Conservation (phyloP, 495 filamentous ascomycete species). For the Margaritispora aquatica region DNA sequence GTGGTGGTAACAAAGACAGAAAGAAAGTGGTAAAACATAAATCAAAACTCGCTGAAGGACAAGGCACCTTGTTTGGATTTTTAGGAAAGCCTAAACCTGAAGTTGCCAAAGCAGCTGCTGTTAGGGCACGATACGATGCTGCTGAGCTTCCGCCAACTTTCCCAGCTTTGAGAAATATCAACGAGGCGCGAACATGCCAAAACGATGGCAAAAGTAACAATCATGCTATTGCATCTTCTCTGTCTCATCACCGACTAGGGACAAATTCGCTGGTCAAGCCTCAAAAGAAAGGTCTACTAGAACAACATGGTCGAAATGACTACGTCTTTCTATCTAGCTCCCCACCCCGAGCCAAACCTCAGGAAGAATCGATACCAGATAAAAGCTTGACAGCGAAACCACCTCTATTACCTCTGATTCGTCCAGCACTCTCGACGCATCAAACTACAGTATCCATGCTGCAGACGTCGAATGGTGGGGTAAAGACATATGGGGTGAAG, state of each 20-base stretch:
- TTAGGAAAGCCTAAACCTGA: conserved; percentile 27
- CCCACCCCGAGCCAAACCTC: conserved; percentile 12
- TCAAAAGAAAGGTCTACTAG: not conserved
- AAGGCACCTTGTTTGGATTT: conserved; percentile 42
- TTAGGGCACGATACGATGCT: not conserved
- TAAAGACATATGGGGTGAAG: conserved; percentile 31
- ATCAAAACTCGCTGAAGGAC: conserved; percentile 30
- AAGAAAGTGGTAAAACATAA: conserved; percentile 5
- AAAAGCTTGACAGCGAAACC: conserved; percentile 10
- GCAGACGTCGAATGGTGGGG: not conserved
- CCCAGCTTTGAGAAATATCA: not conserved
- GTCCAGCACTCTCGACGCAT: conserved; percentile 15
- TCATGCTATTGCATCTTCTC: conserved; percentile 20
- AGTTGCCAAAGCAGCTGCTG: conserved; percentile 28
- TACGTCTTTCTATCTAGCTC: conserved; percentile 25
- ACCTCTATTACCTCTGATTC: conserved; percentile 4
- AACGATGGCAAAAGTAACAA: conserved; percentile 36
- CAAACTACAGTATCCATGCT: conserved; percentile 8
- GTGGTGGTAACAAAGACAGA: conserved; percentile 5
- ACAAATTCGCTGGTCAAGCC: conserved; percentile 10
- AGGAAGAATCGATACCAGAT: not conserved
- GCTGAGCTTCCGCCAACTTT: conserved; percentile 14
- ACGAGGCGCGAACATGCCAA: conserved; percentile 23
- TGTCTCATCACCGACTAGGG: conserved; percentile 22
- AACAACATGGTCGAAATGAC: conserved; percentile 10